Conservation (phyloP, 2,329 filamentous ascomycete species). For the Penicillium olsonii region DNA sequence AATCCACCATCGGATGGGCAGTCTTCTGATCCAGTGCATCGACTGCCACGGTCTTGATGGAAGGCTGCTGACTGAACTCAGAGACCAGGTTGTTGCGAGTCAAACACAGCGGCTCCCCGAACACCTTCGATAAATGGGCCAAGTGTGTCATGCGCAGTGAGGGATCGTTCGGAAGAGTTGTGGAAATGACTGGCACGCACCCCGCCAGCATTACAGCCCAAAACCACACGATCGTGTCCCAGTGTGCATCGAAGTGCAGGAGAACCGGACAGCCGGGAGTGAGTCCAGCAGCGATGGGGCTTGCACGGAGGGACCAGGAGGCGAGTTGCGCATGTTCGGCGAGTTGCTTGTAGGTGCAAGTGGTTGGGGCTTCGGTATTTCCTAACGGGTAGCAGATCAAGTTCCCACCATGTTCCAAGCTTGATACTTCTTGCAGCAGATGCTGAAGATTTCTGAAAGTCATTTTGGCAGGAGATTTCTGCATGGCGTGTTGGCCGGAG, state of each 20-base stretch:
- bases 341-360: slow-evolving; percentile 6
- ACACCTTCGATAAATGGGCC: slow-evolving; percentile 24
- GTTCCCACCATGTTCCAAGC: slow-evolving; percentile 1
- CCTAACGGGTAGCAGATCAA: slow-evolving; percentile 9
- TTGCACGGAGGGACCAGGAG: slow-evolving; percentile 9
- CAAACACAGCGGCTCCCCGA: slow-evolving; percentile 8
- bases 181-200: slow-evolving; percentile 40
- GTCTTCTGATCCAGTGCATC: slow-evolving; percentile 5
- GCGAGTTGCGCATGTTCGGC: slow-evolving; percentile 8
- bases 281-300: not conserved
- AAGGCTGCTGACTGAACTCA: slow-evolving; percentile 5
- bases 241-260: slow-evolving; percentile 39
- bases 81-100: not conserved
- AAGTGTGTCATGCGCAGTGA: slow-evolving; percentile 33
- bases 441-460: slow-evolving; percentile 10
- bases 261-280: slow-evolving; percentile 11
- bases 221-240: slow-evolving; percentile 44
- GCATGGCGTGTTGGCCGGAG: not conserved
- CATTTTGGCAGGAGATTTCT: not conserved
- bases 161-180: slow-evolving; percentile 32
- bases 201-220: slow-evolving; percentile 44
- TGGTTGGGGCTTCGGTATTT: not conserved
- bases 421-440: slow-evolving; percentile 6
- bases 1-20: not conserved
- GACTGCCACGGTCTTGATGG: slow-evolving; percentile 3